Evolutionary conservation across 2,329 filamentous ascomycete species (phyloP), one percentile per base, ranked within the genome.

Genomic region (Aspergillus sojae): DNA sequence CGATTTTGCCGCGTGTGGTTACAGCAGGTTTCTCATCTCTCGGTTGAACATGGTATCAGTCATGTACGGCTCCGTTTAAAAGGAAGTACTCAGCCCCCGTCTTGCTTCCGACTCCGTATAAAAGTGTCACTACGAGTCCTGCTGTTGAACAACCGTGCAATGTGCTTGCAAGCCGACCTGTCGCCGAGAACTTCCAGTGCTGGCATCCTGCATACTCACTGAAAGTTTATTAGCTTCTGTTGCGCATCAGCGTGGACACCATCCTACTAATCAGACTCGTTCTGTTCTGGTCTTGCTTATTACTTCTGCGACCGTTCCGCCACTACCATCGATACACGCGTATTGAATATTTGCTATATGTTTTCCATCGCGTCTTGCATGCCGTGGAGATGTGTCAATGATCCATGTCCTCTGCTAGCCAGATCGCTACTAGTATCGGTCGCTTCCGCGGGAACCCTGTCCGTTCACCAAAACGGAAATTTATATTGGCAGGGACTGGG

Each of bases 1-100:
- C 65, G 65, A 62, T 61, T 60, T 59, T 60, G 34, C 60, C 65
- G 62, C 62, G 65, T 66, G 65, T 65, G 65, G 65, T 66, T 65
- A 50, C 60, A 65, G 52, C 43, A 57, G 57, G 52, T 61, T 60
- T 61, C 57, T 61, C 26, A 19, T 58, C 57, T 53, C 1, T 32
- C 19, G 21, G 48, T 57, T 57, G 60, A 59, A 61, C 60, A 48
- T 41, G 53, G 58, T 36, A 60, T 57, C 61, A 57, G 48, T 30
- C 12, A 45, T 32, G 52, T 23, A 55, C 23, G 7, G 32, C 32
- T 39, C 52, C 3, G 52, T 34, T 39, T 55, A 55, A 39, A 55
- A 39, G 52, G 32, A 12, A 26, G 11, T 55, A 26, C 52, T 26
- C 34, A 14, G 14, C 52, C 52, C 52, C 12, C 12, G 10, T 19